Percentiles rank a stretch among this genome's conserved stretches.
Conservation (phyloP, 345 rosid genomes). For the Noccaea bulbosa region DNA sequence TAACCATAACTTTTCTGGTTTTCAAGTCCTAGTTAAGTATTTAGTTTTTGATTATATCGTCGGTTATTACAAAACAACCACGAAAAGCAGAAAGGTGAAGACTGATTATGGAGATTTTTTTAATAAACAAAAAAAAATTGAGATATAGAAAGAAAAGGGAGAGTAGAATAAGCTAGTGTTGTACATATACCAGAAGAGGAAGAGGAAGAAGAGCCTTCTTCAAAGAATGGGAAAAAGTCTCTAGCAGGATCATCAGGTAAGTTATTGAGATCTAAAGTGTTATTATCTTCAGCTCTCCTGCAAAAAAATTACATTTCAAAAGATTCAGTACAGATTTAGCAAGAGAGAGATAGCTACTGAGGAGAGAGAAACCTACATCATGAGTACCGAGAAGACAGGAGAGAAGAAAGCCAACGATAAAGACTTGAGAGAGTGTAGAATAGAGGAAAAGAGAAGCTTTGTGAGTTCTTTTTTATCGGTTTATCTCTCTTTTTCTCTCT, state of each 20-base stretch:
- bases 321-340: constrained; percentile 6
- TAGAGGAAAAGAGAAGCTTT: constrained; percentile 53
- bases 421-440: constrained; percentile 58
- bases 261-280: constrained; percentile 89
- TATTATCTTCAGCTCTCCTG: constrained; percentile 73
- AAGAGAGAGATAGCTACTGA: constrained; percentile 11
- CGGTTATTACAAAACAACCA: not conserved
- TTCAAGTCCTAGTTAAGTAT: constrained; percentile 44
- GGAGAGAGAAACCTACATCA: constrained; percentile 78
- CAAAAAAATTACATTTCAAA: constrained; percentile 28
- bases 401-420: constrained; percentile 47
- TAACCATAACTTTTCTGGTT: constrained; percentile 26
- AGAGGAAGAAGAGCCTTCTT: constrained; percentile 57
- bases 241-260: constrained; percentile 76
- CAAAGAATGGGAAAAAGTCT: constrained; percentile 59
- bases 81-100: constrained; percentile 17
- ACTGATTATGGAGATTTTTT: not conserved
- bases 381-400: constrained; percentile 48
- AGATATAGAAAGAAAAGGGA: not conserved
- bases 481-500: constrained; percentile 20
- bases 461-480: constrained; percentile 53
- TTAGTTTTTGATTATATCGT: constrained; percentile 22
- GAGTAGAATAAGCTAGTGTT: constrained; percentile 4
- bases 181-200: constrained; percentile 62
- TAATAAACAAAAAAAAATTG: no score